These are phyloP conservation scores for Aspergillus ochraceoroseus DNA, from an alignment of 2,329 filamentous ascomycete species.

Conservation along the genomic window DNA sequence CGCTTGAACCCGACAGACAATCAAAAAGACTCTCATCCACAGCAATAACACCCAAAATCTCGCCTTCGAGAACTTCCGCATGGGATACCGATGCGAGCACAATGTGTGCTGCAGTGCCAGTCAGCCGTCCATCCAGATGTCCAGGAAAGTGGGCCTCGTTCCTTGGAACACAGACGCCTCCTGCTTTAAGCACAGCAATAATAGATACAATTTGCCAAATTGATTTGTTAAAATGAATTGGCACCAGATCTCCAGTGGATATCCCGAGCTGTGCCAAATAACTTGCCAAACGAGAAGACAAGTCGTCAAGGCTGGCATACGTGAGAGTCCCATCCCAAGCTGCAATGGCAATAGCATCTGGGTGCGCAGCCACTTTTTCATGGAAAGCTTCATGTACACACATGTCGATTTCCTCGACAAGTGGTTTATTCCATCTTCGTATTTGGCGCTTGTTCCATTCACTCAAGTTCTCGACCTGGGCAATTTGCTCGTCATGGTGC, in stretches of 20 bases:
- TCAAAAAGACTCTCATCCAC: conserved; percentile 36
- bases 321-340: conserved; percentile 34
- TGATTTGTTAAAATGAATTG: conserved; percentile 29
- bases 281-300: conserved; percentile 31
- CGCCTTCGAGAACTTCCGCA: conserved; percentile 40
- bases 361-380: conserved; percentile 21
- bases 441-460: conserved; percentile 32
- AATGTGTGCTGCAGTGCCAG: conserved; percentile 39
- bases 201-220: conserved; percentile 29
- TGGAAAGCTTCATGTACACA: conserved; percentile 30
- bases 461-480: conserved; percentile 38
- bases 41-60: conserved; percentile 39
- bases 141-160: conserved; percentile 32
- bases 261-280: conserved; percentile 31
- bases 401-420: conserved; percentile 22
- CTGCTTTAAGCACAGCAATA: conserved; percentile 30
- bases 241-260: conserved; percentile 25
- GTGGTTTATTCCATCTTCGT: conserved; percentile 29
- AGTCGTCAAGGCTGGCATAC: conserved; percentile 32
- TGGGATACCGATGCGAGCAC: conserved; percentile 39
- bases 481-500: conserved; percentile 31
- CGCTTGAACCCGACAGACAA: conserved; percentile 24
- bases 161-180: conserved; percentile 34
- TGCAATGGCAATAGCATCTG: conserved; percentile 28
- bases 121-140: conserved; percentile 37